Conservation (phyloP, 139 green algal species). For the Haematococcus lacustris region DNA sequence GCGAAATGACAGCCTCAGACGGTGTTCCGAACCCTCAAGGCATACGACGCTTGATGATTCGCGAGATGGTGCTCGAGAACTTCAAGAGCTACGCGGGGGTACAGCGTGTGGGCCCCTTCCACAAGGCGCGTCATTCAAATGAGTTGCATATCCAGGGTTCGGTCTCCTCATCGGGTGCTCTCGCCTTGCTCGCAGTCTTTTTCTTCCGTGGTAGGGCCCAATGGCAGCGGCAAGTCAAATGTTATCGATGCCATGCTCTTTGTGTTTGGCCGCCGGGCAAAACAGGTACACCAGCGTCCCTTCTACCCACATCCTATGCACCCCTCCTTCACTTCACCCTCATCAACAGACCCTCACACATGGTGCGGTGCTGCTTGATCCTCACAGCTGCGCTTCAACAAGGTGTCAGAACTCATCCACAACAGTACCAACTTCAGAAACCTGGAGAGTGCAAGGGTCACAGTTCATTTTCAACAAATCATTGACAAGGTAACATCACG, state of each 20-base stretch:
- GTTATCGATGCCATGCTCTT: slow-evolving; percentile 99
- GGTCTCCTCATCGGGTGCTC: no score
- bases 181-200: slow-evolving; percentile 96
- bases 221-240: slow-evolving; percentile 98
- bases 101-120: slow-evolving; percentile 90
- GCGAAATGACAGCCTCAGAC: no score
- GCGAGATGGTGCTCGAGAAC: slow-evolving; percentile 92
- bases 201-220: slow-evolving; percentile 94
- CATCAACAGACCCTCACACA: no score
- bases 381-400: slow-evolving; percentile 92
- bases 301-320: neutral
- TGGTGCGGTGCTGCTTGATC: neutral
- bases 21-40: no score
- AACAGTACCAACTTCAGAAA: slow-evolving; percentile 89
- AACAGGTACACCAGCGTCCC: slow-evolving; percentile 61
- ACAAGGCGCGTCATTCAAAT: slow-evolving; percentile 88
- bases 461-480: slow-evolving; percentile 96
- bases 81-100: slow-evolving; percentile 98
- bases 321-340: neutral
- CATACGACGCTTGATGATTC: slow-evolving; percentile 91
- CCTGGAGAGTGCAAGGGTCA: slow-evolving; percentile 70
- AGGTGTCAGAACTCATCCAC: slow-evolving; percentile 99
- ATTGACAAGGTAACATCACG: slow-evolving; percentile 89
- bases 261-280: slow-evolving; percentile 96
- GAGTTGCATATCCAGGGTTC: no score